Percentiles rank a stretch among this genome's conserved stretches.
Evolutionary conservation across 371 early-diverging fungal genomes (phyloP).

Genomic region (Mortierella sp.): DNA sequence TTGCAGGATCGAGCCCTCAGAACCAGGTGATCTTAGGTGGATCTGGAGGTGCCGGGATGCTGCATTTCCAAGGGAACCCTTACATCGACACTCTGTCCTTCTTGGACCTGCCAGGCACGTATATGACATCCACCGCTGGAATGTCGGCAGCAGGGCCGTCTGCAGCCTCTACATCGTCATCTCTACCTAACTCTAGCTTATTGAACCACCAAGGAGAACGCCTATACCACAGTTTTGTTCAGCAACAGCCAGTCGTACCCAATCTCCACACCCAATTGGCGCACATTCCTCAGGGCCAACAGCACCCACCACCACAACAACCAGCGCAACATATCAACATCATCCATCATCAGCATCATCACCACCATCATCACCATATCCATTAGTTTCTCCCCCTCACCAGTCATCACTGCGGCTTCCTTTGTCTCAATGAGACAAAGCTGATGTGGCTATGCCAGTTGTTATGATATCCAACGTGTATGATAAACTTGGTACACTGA

Average conservation of each 20-base stretch:
- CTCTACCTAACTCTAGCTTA: constrained; percentile 20
- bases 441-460: no score
- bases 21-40: constrained; percentile 6
- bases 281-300: constrained; percentile 8
- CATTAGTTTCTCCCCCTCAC: constrained; percentile 19
- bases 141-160: not conserved
- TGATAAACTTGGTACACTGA: no score
- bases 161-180: constrained; percentile 12
- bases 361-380: constrained; percentile 31
- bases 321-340: constrained; percentile 5
- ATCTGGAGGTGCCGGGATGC: constrained; percentile 1
- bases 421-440: no score
- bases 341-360: constrained; percentile 30
- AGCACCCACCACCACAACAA: constrained; percentile 15
- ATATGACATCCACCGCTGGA: constrained; percentile 11
- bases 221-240: constrained; percentile 6
- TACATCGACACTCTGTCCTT: constrained; percentile 37
- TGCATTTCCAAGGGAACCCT: constrained; percentile 23
- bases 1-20: constrained; percentile 8
- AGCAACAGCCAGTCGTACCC: constrained; percentile 12
- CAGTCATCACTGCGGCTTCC: not conserved
- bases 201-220: constrained; percentile 18
- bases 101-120: constrained; percentile 27
- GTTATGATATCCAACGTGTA: no score
- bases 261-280: constrained; percentile 2